Evolutionary conservation across 805 yeast species (phyloP).

Genomic region (Teunomyces tritomae): DNA sequence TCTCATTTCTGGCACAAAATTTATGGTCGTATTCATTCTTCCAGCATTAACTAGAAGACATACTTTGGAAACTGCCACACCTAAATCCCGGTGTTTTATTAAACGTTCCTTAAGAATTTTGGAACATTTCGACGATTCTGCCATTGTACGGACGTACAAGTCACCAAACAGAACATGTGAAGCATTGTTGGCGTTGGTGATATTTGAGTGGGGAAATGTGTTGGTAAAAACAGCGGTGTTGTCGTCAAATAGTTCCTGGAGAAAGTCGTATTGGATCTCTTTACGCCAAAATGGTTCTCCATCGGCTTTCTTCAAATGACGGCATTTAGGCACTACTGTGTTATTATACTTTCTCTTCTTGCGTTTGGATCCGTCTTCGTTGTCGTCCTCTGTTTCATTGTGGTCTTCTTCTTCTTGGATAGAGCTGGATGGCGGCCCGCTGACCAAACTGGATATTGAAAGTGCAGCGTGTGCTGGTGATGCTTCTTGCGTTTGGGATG

Average conservation of each 20-base stretch:
- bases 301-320: constrained; percentile 81
- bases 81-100: constrained; percentile 56
- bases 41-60: constrained; percentile 90
- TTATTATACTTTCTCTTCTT: constrained; percentile 17
- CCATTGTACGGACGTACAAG: constrained; percentile 74
- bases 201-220: constrained; percentile 46
- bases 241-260: constrained; percentile 63
- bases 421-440: background rate
- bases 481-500: background rate
- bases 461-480: constrained; percentile 3
- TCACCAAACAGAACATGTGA: constrained; percentile 75
- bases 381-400: constrained; percentile 10
- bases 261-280: constrained; percentile 83
- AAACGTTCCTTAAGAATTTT: constrained; percentile 78
- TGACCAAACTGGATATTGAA: constrained; percentile 10
- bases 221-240: constrained; percentile 65
- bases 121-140: constrained; percentile 80
- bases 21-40: constrained; percentile 90
- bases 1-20: constrained; percentile 93
- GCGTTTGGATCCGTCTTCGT: constrained; percentile 10
- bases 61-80: constrained; percentile 72
- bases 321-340: constrained; percentile 25
- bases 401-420: constrained; percentile 4
- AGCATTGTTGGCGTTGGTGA: constrained; percentile 31
- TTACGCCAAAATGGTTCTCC: constrained; percentile 89